Percentiles rank a stretch among this genome's conserved stretches.
These are phyloP conservation scores for Cryphonectria carpinicola DNA, from an alignment of 2,329 filamentous ascomycete genomes.

Conservation along the genomic window DNA sequence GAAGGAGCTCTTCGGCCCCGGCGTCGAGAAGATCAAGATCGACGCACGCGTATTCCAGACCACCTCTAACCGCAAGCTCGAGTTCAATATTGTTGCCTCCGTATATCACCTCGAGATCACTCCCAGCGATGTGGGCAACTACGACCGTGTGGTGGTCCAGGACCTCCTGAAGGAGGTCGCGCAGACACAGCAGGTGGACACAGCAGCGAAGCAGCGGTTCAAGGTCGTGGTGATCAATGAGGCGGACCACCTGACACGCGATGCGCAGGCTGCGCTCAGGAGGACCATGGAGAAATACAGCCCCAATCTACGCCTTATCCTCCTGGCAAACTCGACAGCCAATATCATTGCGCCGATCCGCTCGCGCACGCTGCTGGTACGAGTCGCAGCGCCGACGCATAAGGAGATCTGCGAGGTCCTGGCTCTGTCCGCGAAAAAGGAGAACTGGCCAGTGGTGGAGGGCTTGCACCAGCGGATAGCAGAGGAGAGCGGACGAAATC, in stretches of 20 bases:
- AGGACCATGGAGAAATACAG: conserved; percentile 99
- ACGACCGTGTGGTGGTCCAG: conserved; percentile 94
- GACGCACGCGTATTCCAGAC: conserved; percentile 97
- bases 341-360: conserved; percentile 99
- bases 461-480: conserved; percentile 85
- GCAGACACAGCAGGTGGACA: conserved; percentile 98
- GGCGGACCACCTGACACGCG: conserved; percentile 89
- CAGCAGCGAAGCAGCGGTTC: conserved; percentile 87
- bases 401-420: conserved; percentile 82
- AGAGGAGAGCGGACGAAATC: conserved; percentile 85
- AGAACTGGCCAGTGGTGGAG: conserved; percentile 78
- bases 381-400: conserved; percentile 87
- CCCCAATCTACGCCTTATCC: conserved; percentile 87
- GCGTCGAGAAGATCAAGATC: conserved; percentile 99
- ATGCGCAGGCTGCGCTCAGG: conserved; percentile 92
- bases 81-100: conserved; percentile 98
- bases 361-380: conserved; percentile 85
- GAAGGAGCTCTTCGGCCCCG: conserved; percentile 91
- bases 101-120: conserved; percentile 99
- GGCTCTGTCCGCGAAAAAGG: conserved; percentile 71
- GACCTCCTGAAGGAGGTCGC: conserved; percentile 97
- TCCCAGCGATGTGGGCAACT: conserved; percentile 93
- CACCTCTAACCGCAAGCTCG: conserved; percentile 91
- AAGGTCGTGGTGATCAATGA: conserved; percentile 99
- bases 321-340: conserved; percentile 93